Conservation (phyloP, 2,329 filamentous ascomycete species). For the Lasiodiplodia sp. region DNA sequence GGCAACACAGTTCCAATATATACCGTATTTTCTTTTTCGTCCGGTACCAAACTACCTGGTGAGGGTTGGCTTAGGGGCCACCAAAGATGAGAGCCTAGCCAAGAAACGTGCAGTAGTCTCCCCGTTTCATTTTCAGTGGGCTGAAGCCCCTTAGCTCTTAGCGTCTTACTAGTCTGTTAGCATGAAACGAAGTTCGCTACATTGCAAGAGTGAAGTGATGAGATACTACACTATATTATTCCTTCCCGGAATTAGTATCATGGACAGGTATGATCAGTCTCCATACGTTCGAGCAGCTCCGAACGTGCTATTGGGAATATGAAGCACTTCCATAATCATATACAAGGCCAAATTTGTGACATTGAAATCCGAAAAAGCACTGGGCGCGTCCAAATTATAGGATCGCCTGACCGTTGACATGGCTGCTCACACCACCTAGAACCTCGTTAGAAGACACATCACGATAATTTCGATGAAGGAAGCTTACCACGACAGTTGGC, state of each 20-base stretch:
- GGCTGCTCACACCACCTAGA: constrained; percentile 50
- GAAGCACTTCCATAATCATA: neutral
- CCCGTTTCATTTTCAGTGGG: no score
- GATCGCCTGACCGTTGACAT: constrained; percentile 54
- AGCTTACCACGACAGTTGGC: constrained; percentile 62
- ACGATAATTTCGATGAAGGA: neutral
- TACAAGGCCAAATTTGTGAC: neutral
- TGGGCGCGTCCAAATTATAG: constrained; percentile 33
- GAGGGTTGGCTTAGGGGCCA: no score
- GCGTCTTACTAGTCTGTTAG: no score
- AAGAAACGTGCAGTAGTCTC: no score
- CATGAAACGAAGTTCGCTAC: no score
- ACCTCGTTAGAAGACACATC: constrained; percentile 21
- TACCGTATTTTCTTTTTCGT: neutral
- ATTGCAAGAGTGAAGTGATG: no score
- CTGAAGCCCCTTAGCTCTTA: no score
- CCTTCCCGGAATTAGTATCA: neutral
- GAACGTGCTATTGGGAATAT: neutral
- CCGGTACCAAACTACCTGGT: no score
- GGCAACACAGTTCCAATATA: neutral
- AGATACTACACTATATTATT: neutral
- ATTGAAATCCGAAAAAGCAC: neutral
- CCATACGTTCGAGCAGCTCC: neutral
- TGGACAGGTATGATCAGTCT: neutral
- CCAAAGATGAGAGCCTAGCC: no score